Percentiles rank a stretch among this genome's conserved stretches.
Evolutionary conservation across 805 yeast genomes (phyloP).

Genomic region (Suhomyces kilbournensis): DNA sequence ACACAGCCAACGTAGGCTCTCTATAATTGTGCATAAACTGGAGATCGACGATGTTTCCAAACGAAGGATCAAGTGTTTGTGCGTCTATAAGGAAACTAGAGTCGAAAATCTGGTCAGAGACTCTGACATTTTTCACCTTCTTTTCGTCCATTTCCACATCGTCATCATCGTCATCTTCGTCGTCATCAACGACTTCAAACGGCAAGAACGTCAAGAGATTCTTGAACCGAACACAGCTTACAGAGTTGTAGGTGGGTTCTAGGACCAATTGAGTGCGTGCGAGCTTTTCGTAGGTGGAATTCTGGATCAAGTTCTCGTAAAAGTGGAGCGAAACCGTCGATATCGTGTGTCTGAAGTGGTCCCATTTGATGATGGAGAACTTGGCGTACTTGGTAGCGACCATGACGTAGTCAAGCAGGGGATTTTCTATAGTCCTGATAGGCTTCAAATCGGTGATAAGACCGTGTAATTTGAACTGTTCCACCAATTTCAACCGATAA

Average conservation of each 20-base stretch:
- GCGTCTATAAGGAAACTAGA: slow-evolving; percentile 62
- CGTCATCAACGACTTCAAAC: slow-evolving; percentile 43
- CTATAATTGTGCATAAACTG: slow-evolving; percentile 70
- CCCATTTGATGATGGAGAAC: slow-evolving; percentile 73
- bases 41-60: slow-evolving; percentile 66
- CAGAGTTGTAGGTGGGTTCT: slow-evolving; percentile 56
- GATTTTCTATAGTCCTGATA: slow-evolving; percentile 46
- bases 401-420: slow-evolving; percentile 56
- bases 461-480: slow-evolving; percentile 75
- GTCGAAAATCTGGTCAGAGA: slow-evolving; percentile 31
- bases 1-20: slow-evolving; percentile 77
- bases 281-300: slow-evolving; percentile 43
- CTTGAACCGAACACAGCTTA: slow-evolving; percentile 58
- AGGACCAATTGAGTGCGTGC: slow-evolving; percentile 47
- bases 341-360: slow-evolving; percentile 49
- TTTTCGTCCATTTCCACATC: slow-evolving; percentile 13
- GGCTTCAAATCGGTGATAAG: slow-evolving; percentile 55
- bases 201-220: slow-evolving; percentile 75
- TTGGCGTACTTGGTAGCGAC: slow-evolving; percentile 75
- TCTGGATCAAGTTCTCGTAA: slow-evolving; percentile 68
- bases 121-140: slow-evolving; percentile 2
- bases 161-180: slow-evolving; percentile 41
- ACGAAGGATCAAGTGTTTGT: slow-evolving; percentile 50
- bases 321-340: slow-evolving; percentile 78
- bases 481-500: slow-evolving; percentile 34